These are phyloP conservation scores for Candida arabinofermentans DNA, from an alignment of 805 yeast genomes.

Conservation along the genomic window DNA sequence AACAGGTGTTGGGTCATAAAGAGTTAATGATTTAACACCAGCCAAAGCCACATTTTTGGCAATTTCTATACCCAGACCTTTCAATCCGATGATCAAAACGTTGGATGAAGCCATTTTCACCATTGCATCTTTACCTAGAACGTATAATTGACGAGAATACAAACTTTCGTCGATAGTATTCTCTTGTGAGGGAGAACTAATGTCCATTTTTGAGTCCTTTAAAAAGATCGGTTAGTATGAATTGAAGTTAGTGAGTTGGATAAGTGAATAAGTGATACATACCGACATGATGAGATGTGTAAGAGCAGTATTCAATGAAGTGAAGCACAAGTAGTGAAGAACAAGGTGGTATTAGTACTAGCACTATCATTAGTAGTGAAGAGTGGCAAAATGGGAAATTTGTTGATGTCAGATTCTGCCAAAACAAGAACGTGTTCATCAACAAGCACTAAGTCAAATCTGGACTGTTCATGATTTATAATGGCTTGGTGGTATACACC, in stretches of 20 bases:
- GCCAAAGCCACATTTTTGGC: constrained; percentile 96
- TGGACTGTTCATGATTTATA: neutral
- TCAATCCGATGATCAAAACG: constrained; percentile 85
- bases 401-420: no score
- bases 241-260: neutral
- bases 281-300: constrained; percentile 1
- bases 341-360: no score
- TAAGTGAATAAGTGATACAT: neutral
- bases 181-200: constrained; percentile 38
- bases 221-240: neutral
- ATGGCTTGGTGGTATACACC: neutral
- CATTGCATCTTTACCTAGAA: constrained; percentile 98
- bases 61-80: constrained; percentile 92
- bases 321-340: no score
- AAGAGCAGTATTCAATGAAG: no score
- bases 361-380: no score
- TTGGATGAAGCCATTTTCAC: constrained; percentile 90
- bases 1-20: constrained; percentile 77
- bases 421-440: neutral
- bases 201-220: constrained; percentile 37
- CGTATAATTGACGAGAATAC: constrained; percentile 95
- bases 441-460: neutral
- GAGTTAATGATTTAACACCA: constrained; percentile 87
- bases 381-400: no score
- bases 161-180: constrained; percentile 82